phyloP scores from a whole-genome alignment of 1,139 yeast species.

The Scheffersomyces illinoinensis region DNA sequence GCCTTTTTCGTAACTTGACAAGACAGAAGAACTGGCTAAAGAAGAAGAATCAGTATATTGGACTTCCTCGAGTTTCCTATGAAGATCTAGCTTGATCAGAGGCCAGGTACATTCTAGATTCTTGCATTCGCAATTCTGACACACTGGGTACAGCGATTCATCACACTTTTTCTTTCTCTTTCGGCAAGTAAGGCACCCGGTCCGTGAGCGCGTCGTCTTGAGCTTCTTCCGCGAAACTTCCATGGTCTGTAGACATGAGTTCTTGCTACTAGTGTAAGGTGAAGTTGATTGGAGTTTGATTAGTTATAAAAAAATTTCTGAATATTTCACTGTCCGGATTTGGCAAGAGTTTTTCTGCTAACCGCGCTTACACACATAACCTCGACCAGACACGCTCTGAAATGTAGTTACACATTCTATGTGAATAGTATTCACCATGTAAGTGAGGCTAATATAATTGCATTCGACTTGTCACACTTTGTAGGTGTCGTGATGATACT shows the following conservation, averaged over 20 bases:
- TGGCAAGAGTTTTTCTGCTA: constrained; percentile 22
- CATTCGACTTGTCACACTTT: no score
- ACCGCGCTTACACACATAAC: constrained; percentile 26
- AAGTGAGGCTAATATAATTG: not conserved
- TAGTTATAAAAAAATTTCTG: not conserved
- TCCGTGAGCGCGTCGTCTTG: constrained; percentile 27
- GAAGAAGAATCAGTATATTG: constrained; percentile 20
- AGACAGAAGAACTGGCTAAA: no score
- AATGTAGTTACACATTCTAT: not conserved
- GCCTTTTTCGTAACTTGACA: not conserved
- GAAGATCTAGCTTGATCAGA: constrained; percentile 24
- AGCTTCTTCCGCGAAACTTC: constrained; percentile 5
- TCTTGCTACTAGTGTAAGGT: not conserved
- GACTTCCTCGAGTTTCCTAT: constrained; percentile 25
- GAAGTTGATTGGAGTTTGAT: not conserved
- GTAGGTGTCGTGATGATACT: no score
- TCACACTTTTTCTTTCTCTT: constrained; percentile 44
- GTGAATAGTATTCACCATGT: not conserved
- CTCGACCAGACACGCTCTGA: not conserved
- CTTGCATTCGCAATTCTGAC: constrained; percentile 31
- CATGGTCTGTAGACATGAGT: constrained; percentile 1
- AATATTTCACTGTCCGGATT: constrained; percentile 25
- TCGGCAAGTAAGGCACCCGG: constrained; percentile 45
- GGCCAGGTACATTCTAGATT: constrained; percentile 37
- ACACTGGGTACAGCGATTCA: constrained; percentile 36